Base-by-base conservation (phyloP, 1,284 basidiomycete genomes). In the Sporisorium graminicola region DNA sequence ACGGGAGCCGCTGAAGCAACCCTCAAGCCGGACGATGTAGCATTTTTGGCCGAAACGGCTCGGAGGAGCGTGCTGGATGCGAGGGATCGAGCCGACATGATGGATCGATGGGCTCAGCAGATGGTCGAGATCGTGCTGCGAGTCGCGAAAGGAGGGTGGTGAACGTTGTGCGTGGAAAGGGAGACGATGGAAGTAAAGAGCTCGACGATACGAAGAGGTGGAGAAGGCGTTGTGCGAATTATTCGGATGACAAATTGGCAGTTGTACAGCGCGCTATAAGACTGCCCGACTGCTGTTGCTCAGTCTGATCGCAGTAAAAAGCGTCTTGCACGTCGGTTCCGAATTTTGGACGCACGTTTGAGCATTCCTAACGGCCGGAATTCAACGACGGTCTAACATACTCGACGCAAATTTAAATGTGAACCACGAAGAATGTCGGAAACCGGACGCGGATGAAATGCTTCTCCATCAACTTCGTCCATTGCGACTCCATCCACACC, bases 171-270 rank as follows among this genome's bases (percentile, higher is more conserved):
- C 8, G 33, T 20, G 22, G 33, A 27, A n/a, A 18, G 42, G 9
- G 24, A 29, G 12, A 26, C 9, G 46, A 16, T 43, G 54, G 29
- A 57, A 18, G 9, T 6, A 24, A 57, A 5, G 14, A 5, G 14
- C 22, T 22, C 40, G 49, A 57, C 47, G 14, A 29, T 26, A 26
- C 31, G 58, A 43, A 14, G 6, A 40, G 57, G 61, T 60, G 62
- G 50, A 64, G 67, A 54, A 61, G 47, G 54, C 20, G 51, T 50
- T 50, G n/a, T 40, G 40, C 24, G 33, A 18, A 40, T 46, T 24
- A 43, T 57, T 55, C 22, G 60, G 70, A 73, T 73, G 70, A 73
- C 70, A 73, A 73, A 73, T 66, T 73, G 64, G 58, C 42, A n/a
- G 51, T 51, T 26, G 35, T 62, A 13, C 29, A 51, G 49, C 46